These are phyloP conservation scores for Quercus gilva DNA, from an alignment of 306 rosid genomes.

Conservation along the genomic window DNA sequence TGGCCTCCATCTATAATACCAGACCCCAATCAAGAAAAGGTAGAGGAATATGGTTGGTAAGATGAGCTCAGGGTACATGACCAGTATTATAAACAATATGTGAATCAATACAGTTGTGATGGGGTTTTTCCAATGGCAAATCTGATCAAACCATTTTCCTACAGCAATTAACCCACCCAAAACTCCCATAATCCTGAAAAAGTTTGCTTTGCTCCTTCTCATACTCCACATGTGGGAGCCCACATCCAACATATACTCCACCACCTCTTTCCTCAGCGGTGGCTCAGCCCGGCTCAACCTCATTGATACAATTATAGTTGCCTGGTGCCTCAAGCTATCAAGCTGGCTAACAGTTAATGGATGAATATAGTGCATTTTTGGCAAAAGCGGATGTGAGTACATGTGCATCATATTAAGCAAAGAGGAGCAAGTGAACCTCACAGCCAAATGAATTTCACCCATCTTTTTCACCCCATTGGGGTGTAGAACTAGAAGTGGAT, in stretches of 20 bases:
- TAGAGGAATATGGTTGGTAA: conserved; percentile 92
- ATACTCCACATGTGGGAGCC: conserved; percentile 98
- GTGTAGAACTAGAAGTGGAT: conserved; percentile 87
- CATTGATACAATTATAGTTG: conserved; percentile 83
- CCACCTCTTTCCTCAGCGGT: conserved; percentile 85
- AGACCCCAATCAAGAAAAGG: conserved; percentile 93
- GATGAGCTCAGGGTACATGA: conserved; percentile 96
- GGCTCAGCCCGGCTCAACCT: conserved; percentile 93
- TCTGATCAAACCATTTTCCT: conserved; percentile 97
- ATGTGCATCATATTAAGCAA: conserved; percentile 97
- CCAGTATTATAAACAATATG: conserved; percentile 81
- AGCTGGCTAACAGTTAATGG: conserved; percentile 91
- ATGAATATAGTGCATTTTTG: conserved; percentile 92
- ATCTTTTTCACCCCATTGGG: conserved; percentile 89
- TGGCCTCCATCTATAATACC: conserved; percentile 99
- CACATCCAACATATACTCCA: conserved; percentile 93
- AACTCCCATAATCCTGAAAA: conserved; percentile 89
- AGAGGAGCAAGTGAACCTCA: conserved; percentile 89
- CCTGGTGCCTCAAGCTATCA: conserved; percentile 94
- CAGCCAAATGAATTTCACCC: conserved; percentile 99
- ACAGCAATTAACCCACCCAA: conserved; percentile 90
- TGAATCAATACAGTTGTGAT: conserved; percentile 89
- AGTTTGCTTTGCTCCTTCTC: conserved; percentile 97
- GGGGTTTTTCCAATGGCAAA: conserved; percentile 94
- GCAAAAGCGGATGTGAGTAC: conserved; percentile 89